Conservation (phyloP, 768 basidiomycete species). For the Tylopilus felleus region DNA sequence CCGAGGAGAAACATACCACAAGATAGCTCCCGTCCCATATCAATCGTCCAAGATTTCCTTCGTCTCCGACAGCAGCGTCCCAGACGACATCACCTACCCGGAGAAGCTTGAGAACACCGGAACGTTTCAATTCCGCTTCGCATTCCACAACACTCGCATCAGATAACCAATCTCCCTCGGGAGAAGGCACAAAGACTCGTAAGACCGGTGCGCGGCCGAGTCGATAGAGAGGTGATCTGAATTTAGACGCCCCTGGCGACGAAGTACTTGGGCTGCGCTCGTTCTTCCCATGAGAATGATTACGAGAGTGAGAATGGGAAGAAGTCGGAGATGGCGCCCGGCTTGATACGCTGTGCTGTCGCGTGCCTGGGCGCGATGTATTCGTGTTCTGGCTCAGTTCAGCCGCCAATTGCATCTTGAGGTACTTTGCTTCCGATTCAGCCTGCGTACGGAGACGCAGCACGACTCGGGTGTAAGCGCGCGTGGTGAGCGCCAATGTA, state of each 20-base stretch:
- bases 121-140: constrained; percentile 69
- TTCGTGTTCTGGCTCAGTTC: constrained; percentile 1
- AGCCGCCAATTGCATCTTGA: constrained; percentile 13
- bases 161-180: constrained; percentile 83
- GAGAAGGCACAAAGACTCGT: constrained; percentile 81
- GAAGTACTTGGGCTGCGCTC: constrained; percentile 22
- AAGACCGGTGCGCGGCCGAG: constrained; percentile 71
- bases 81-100: constrained; percentile 80
- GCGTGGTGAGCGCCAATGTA: constrained; percentile 55
- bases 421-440: constrained; percentile 47
- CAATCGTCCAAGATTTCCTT: constrained; percentile 78
- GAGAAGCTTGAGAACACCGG: constrained; percentile 50
- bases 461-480: constrained; percentile 78
- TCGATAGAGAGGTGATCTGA: constrained; percentile 71
- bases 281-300: constrained; percentile 38
- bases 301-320: constrained; percentile 34
- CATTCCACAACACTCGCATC: constrained; percentile 79
- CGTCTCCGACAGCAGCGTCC: constrained; percentile 84
- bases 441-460: constrained; percentile 76
- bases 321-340: constrained; percentile 65
- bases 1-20: constrained; percentile 51
- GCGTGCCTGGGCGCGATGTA: constrained; percentile 16
- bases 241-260: constrained; percentile 28
- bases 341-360: constrained; percentile 48
- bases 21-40: constrained; percentile 90